Evolutionary conservation across 2,329 filamentous ascomycete species (phyloP).

Genomic region (Penicillium sp.): DNA sequence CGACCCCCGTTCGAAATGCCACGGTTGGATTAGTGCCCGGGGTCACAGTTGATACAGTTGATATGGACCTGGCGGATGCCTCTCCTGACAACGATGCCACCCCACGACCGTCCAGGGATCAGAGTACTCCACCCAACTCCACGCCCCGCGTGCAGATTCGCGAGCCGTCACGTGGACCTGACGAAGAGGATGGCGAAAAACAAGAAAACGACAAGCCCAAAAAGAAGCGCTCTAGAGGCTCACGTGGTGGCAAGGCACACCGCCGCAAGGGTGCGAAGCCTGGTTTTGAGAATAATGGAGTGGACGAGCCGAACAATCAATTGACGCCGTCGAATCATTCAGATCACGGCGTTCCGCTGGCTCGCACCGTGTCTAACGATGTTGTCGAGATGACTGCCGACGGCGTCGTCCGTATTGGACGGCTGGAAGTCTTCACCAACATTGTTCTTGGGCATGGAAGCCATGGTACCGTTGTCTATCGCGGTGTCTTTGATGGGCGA

Average conservation of each 20-base stretch:
- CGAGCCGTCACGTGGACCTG: slow-evolving; percentile 41
- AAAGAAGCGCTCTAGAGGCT: slow-evolving; percentile 69
- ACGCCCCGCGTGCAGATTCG: slow-evolving; percentile 46
- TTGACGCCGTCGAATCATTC: slow-evolving; percentile 51
- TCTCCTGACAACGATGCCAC: slow-evolving; percentile 31
- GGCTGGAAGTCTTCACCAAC: slow-evolving; percentile 63
- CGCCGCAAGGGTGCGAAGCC: slow-evolving; percentile 56
- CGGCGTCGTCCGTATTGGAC: slow-evolving; percentile 64
- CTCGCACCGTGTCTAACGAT: slow-evolving; percentile 58
- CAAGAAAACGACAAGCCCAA: slow-evolving; percentile 58
- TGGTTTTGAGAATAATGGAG: slow-evolving; percentile 56
- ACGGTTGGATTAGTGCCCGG: slow-evolving; percentile 24
- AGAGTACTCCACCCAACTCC: slow-evolving; percentile 25
- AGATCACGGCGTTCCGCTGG: slow-evolving; percentile 66
- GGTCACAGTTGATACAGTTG: slow-evolving; percentile 39
- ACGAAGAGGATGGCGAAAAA: slow-evolving; percentile 36
- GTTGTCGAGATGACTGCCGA: slow-evolving; percentile 57
- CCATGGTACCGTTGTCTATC: slow-evolving; percentile 95
- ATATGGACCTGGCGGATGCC: slow-evolving; percentile 31
- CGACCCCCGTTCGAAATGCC: slow-evolving; percentile 21
- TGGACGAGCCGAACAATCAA: slow-evolving; percentile 60
- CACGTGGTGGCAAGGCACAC: slow-evolving; percentile 72
- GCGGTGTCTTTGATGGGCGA: slow-evolving; percentile 90
- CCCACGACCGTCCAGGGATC: slow-evolving; percentile 32
- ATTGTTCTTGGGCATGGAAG: slow-evolving; percentile 74